Percentiles rank a stretch among this genome's conserved stretches.
phyloP scores from a whole-genome alignment of 2,329 filamentous ascomycete genomes.

The Xylariales sp. region DNA sequence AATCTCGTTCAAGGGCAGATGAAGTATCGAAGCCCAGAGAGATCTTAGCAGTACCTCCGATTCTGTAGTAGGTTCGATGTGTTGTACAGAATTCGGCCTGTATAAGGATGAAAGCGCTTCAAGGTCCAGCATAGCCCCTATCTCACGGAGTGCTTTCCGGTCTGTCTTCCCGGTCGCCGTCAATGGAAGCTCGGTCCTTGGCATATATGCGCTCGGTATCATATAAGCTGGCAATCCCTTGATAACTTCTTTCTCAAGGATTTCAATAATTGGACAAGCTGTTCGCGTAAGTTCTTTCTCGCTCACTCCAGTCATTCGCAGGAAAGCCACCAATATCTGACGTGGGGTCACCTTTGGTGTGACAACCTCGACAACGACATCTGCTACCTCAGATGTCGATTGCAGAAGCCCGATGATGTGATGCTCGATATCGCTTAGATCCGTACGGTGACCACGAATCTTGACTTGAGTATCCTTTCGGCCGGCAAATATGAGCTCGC shows the following conservation, averaged over 20 bases:
- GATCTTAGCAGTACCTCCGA: not conserved
- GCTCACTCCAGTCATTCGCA: not conserved
- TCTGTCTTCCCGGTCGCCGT: not conserved
- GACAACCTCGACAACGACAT: not conserved
- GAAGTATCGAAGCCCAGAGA: not conserved
- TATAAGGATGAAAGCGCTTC: not conserved
- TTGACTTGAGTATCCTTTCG: slow-evolving; percentile 10
- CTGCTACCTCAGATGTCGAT: too few species aligned
- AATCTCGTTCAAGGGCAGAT: not conserved
- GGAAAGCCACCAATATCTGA: not conserved
- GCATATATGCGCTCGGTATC: not conserved
- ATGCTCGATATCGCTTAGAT: slow-evolving; percentile 10
- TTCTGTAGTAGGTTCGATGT: not conserved
- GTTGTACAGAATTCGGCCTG: not conserved
- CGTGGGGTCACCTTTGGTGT: not conserved
- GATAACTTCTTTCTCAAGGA: too few species aligned
- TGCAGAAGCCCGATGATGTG: too few species aligned
- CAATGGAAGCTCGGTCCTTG: not conserved
- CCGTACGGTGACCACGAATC: slow-evolving; percentile 9
- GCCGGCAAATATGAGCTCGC: slow-evolving; percentile 19
- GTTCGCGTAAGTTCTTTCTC: not conserved
- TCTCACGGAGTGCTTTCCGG: not conserved
- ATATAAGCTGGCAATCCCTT: too few species aligned
- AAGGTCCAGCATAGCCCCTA: not conserved
- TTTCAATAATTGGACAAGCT: too few species aligned